Percentiles rank a stretch among this genome's conserved stretches.
These are phyloP conservation scores for Metschnikowia corniflorae DNA, from an alignment of 805 yeast species.

Conservation along the genomic window DNA sequence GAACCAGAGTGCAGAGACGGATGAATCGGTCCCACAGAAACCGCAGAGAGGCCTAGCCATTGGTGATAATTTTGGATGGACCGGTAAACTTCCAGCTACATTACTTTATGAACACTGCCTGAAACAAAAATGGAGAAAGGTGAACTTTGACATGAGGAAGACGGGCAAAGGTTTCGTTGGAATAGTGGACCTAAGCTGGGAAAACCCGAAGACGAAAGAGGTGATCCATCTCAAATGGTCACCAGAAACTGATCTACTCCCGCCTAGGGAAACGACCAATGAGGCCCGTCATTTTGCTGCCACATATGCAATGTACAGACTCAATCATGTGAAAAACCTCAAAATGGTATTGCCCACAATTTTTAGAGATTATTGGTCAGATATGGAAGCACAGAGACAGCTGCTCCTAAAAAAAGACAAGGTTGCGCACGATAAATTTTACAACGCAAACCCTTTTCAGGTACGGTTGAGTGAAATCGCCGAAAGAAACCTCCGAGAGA, in stretches of 20 bases:
- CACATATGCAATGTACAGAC: slow-evolving; percentile 76
- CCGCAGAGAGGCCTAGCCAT: slow-evolving; percentile 40
- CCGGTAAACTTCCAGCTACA: slow-evolving; percentile 90
- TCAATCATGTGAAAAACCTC: slow-evolving; percentile 76
- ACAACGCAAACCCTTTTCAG: slow-evolving; percentile 73
- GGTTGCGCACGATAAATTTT: slow-evolving; percentile 47
- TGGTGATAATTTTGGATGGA: slow-evolving; percentile 75
- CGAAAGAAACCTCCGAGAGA: slow-evolving; percentile 37
- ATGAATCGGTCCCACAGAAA: slow-evolving; percentile 18
- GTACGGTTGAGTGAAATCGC: slow-evolving; percentile 59
- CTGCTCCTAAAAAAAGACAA: slow-evolving; percentile 44
- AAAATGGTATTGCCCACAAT: slow-evolving; percentile 84
- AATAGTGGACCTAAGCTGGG: slow-evolving; percentile 60
- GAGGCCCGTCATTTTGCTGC: slow-evolving; percentile 93
- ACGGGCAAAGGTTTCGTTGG: slow-evolving; percentile 55
- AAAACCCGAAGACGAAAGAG: slow-evolving; percentile 79
- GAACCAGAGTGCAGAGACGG: slow-evolving; percentile 3
- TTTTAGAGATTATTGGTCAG: slow-evolving; percentile 76
- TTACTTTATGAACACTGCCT: slow-evolving; percentile 84
- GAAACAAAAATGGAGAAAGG: slow-evolving; percentile 85
- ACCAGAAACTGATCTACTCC: slow-evolving; percentile 47
- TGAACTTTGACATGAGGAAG: slow-evolving; percentile 66
- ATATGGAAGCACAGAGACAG: slow-evolving; percentile 60
- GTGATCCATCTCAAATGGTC: slow-evolving; percentile 53
- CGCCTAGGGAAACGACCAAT: slow-evolving; percentile 73